Conservation (phyloP, 139 green algal species). For the Chlamydomonas asymmetrica region DNA sequence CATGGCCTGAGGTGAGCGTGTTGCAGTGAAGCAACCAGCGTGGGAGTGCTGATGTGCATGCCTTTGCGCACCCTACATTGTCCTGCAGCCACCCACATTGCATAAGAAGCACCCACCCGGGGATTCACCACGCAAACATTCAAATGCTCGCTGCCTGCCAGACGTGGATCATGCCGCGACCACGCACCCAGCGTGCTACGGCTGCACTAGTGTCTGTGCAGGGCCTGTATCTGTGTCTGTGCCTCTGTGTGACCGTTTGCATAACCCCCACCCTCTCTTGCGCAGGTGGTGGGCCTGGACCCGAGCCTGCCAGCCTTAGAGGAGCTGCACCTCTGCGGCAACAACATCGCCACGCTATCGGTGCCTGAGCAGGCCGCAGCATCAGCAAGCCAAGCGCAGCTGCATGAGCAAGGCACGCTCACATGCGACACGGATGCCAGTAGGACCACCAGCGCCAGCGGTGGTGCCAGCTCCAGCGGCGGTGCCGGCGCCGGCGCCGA, state of each 20-base stretch:
- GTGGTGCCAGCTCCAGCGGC: not conserved
- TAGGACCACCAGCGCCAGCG: not conserved
- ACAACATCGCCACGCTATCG: conserved; percentile 42
- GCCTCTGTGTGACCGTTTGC: too few relatives aligned
- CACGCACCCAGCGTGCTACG: too few relatives aligned
- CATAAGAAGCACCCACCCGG: too few relatives aligned
- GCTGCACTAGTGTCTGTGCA: too few relatives aligned
- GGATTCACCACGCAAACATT: too few relatives aligned
- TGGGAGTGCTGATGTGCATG: not conserved
- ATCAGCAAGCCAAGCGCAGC: not conserved
- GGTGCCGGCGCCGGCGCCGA: not conserved
- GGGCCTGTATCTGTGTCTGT: too few relatives aligned
- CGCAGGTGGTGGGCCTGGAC: conserved; percentile 35
- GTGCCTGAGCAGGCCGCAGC: not conserved
- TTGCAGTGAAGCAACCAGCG: not conserved
- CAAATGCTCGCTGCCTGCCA: too few relatives aligned
- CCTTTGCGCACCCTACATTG: too few relatives aligned
- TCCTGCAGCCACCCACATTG: too few relatives aligned
- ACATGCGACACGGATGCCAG: not conserved
- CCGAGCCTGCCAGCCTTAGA: conserved; percentile 52
- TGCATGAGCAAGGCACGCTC: not conserved
- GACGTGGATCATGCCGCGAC: too few relatives aligned
- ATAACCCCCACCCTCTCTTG: too few relatives aligned
- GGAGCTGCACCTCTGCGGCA: conserved; percentile 72
- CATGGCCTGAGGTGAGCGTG: conserved; percentile 61